phyloP scores from a whole-genome alignment of 345 rosid species.

The Camelina hispida region DNA sequence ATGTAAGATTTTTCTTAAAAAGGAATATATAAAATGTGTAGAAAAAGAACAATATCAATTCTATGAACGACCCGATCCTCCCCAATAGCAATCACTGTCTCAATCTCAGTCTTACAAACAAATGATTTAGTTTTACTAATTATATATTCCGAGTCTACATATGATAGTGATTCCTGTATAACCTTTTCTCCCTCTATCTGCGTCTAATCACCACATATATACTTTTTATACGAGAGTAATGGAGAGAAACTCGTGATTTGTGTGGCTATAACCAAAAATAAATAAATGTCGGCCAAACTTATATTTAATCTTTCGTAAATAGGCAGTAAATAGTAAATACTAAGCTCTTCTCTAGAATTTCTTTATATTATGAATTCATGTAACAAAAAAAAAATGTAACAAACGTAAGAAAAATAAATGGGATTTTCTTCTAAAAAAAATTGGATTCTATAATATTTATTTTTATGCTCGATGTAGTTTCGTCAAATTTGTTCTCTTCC shows the following conservation, averaged over 20 bases:
- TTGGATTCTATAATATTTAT: not conserved
- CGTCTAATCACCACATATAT: constrained; percentile 46
- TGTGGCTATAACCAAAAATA: not conserved
- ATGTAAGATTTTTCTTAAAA: not conserved
- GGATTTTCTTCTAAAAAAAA: too few relatives aligned
- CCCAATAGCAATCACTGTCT: constrained; percentile 20
- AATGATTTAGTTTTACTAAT: not conserved
- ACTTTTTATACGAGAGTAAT: not conserved
- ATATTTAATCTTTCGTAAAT: too few relatives aligned
- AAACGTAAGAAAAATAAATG: not conserved
- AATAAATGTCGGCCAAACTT: not conserved
- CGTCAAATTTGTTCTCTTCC: not conserved
- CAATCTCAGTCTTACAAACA: constrained; percentile 19
- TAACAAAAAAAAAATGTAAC: not conserved
- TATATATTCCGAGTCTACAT: not conserved
- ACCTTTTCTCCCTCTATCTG: constrained; percentile 33
- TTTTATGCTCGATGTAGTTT: not conserved
- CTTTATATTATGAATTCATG: not conserved
- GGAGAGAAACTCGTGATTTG: not conserved
- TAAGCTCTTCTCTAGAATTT: not conserved
- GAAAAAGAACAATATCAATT: constrained; percentile 11
- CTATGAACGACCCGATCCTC: not conserved
- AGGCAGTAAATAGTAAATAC: not conserved
- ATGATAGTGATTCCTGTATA: constrained; percentile 23
- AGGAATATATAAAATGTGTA: constrained; percentile 1